Percentiles rank a stretch among this genome's conserved stretches.
These are phyloP conservation scores for Houttuynia cordata DNA, from an alignment of 164 flowering plant species.

Conservation along the genomic window DNA sequence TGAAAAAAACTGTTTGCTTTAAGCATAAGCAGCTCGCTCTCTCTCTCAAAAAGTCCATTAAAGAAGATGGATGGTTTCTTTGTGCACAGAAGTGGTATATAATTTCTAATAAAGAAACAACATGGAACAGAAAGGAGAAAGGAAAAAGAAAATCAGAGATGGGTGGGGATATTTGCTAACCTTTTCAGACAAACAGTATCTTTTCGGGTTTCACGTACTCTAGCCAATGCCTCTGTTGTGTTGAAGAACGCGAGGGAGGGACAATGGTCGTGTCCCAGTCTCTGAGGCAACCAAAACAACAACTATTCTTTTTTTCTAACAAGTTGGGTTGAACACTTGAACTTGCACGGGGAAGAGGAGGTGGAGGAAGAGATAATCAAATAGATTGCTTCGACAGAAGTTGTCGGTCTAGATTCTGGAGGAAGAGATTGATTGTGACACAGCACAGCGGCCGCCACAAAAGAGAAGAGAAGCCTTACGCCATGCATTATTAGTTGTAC, in stretches of 20 bases:
- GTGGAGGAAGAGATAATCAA: not conserved
- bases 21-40: constrained; percentile 15
- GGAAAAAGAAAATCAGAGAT: not conserved
- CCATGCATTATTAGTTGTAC: no score
- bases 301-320: not conserved
- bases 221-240: not conserved
- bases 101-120: not conserved
- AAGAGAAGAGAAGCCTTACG: no score
- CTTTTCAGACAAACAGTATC: not conserved
- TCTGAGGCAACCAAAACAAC: not conserved
- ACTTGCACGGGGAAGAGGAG: not conserved
- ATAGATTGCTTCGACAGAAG: constrained; percentile 2
- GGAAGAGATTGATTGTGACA: no score
- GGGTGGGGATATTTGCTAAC: not conserved
- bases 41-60: constrained; percentile 7
- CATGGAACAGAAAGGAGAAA: not conserved
- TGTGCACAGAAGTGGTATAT: not conserved
- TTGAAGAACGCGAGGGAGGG: not conserved
- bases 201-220: not conserved
- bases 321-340: not conserved
- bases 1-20: constrained; percentile 8
- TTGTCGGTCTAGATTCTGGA: constrained; percentile 4
- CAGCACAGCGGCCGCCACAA: no score
- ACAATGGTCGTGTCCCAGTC: not conserved
- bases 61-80: not conserved